Evolutionary conservation across 2,329 filamentous ascomycete genomes (phyloP).

Genomic region (Fusarium longipes): DNA sequence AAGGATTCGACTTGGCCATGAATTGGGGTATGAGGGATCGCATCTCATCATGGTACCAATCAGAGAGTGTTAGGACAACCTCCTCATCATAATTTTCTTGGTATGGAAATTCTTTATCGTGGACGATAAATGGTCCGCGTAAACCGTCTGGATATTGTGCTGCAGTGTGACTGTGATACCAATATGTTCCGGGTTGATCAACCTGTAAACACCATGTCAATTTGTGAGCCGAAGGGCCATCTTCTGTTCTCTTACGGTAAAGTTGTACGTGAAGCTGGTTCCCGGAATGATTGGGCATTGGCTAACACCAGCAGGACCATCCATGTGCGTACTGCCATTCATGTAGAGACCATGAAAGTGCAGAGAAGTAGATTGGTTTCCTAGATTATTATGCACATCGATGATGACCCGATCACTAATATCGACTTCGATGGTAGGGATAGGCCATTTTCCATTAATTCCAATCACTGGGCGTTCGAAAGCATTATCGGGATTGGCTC

Average conservation of each 20-base stretch:
- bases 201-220: constrained; percentile 52
- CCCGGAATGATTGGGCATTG: constrained; percentile 76
- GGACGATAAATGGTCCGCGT: constrained; percentile 71
- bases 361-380: constrained; percentile 71
- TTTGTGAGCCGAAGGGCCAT: background rate
- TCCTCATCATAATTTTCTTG: constrained; percentile 70
- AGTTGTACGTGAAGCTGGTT: constrained; percentile 74
- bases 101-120: constrained; percentile 71
- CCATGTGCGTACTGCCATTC: constrained; percentile 76
- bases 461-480: constrained; percentile 74
- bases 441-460: constrained; percentile 81
- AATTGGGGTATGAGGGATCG: constrained; percentile 59
- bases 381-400: constrained; percentile 68
- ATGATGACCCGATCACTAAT: constrained; percentile 71
- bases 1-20: constrained; percentile 66
- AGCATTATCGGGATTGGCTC: constrained; percentile 74
- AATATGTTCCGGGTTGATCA: constrained; percentile 78
- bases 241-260: constrained; percentile 61
- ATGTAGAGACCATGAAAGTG: constrained; percentile 79
- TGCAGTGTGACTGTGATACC: constrained; percentile 79
- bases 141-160: constrained; percentile 79
- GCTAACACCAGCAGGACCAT: constrained; percentile 73
- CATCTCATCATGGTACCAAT: constrained; percentile 76
- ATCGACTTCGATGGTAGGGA: constrained; percentile 72
- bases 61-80: constrained; percentile 71